These are phyloP conservation scores for Syzygium jambos DNA, from an alignment of 345 rosid genomes.

Conservation along the genomic window DNA sequence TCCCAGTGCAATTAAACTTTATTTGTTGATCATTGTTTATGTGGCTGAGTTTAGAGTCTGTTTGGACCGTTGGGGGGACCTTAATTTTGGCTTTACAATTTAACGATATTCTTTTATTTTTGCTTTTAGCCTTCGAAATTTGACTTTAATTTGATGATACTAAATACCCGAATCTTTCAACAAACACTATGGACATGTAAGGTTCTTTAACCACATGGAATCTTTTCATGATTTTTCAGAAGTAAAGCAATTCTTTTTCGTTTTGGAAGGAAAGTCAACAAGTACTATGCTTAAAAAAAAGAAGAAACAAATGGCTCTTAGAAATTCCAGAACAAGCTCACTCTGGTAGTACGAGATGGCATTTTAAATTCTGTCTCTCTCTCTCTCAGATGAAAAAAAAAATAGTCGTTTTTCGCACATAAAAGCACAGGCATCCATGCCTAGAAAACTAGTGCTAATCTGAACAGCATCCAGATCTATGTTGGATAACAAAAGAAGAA, in stretches of 20 bases:
- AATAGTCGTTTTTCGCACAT: neutral
- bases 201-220: neutral
- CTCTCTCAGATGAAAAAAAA: neutral
- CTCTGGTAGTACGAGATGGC: neutral
- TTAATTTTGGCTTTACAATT: neutral
- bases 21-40: neutral
- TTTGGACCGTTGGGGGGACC: neutral
- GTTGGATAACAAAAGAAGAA: neutral
- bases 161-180: neutral
- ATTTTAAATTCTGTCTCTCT: neutral
- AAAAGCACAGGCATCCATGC: neutral
- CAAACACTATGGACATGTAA: neutral
- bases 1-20: neutral
- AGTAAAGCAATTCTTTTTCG: neutral
- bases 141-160: neutral
- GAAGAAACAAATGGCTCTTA: neutral
- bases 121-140: neutral
- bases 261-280: neutral
- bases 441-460: neutral
- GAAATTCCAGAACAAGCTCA: neutral
- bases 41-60: neutral
- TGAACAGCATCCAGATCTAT: neutral
- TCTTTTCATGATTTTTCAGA: neutral
- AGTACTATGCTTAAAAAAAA: neutral
- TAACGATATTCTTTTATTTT: neutral